Percentiles rank a stretch among this genome's conserved stretches.
Evolutionary conservation across 352 stramenopile genomes (phyloP).

Genomic region (Globisporangium camurandrum): DNA sequence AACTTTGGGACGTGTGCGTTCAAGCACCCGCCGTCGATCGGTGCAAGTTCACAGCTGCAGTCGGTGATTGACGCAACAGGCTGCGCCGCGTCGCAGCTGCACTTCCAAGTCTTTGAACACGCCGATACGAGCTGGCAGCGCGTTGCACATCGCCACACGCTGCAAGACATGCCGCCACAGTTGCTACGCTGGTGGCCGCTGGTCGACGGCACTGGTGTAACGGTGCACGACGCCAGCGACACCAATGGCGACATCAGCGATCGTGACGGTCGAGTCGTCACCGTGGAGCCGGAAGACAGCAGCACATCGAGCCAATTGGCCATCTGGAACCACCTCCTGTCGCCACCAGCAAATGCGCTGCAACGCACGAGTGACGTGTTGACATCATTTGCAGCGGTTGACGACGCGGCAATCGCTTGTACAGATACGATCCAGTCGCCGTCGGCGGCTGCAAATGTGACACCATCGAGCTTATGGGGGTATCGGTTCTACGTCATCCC

Average conservation of each 20-base stretch:
- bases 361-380: constrained; percentile 25
- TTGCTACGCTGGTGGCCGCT: constrained; percentile 57
- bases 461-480: constrained; percentile 27
- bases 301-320: no score
- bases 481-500: constrained; percentile 72
- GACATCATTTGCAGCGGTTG: no score
- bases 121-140: constrained; percentile 39
- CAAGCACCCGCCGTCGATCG: constrained; percentile 23
- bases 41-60: constrained; percentile 14
- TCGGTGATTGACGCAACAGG: constrained; percentile 27
- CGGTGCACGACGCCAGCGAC: constrained; percentile 33
- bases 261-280: neutral
- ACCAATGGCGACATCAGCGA: constrained; percentile 14
- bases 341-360: constrained; percentile 19
- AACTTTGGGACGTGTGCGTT: constrained; percentile 65
- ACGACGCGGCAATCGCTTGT: no score
- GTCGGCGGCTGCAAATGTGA: neutral
- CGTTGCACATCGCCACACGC: constrained; percentile 49
- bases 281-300: no score
- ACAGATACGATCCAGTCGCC: constrained; percentile 10
- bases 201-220: constrained; percentile 34
- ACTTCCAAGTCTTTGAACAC: constrained; percentile 62
- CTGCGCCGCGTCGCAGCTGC: constrained; percentile 17
- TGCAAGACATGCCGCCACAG: constrained; percentile 44
- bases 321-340: constrained; percentile 6